Evolutionary conservation across 257 asterid genomes (phyloP).

Genomic region (Solanum dulcamara): DNA sequence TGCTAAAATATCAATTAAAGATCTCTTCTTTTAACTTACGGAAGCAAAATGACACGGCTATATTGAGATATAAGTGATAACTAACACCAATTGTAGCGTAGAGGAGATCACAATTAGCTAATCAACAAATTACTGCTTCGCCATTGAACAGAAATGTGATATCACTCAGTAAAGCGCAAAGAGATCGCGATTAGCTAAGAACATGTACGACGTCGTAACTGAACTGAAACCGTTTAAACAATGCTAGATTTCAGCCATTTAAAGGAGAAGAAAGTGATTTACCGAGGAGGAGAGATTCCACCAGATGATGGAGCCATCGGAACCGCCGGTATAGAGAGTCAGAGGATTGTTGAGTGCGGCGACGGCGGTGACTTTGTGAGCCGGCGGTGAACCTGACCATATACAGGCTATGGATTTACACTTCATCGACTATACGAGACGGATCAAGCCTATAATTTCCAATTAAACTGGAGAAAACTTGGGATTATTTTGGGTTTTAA

Average conservation of each 20-base stretch:
- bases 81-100: not conserved
- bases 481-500: not conserved
- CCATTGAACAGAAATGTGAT: not conserved
- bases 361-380: conserved; percentile 73
- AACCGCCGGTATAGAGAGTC: conserved; percentile 93
- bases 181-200: not conserved
- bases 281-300: conserved; percentile 62
- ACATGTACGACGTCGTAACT: not conserved
- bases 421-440: conserved; percentile 51
- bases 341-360: conserved; percentile 60
- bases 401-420: conserved; percentile 90
- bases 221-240: not conserved
- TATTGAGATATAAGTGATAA: not conserved
- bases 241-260: not conserved
- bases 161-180: not conserved
- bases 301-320: conserved; percentile 99
- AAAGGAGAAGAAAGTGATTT: not conserved
- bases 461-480: not conserved
- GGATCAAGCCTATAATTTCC: not conserved
- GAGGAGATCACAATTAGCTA: not conserved
- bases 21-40: not conserved
- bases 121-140: not conserved
- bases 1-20: not conserved
- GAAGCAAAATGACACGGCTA: not conserved
- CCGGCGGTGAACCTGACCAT: conserved; percentile 90